Conservation (phyloP, 139 green algal genomes). For the Coccomyxa sp. region DNA sequence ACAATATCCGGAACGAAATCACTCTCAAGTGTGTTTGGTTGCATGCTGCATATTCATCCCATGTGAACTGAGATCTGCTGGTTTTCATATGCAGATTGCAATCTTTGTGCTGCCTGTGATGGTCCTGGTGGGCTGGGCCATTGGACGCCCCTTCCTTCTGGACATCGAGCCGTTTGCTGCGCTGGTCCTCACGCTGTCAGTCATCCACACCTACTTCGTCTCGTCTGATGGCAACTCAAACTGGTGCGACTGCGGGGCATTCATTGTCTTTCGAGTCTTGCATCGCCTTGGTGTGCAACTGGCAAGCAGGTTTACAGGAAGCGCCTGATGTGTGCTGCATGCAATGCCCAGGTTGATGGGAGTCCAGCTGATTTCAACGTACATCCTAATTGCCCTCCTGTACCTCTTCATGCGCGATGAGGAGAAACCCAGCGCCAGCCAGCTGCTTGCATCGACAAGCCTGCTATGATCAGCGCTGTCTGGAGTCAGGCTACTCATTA, state of each 20-base stretch:
- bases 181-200: constrained; percentile 37
- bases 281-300: no score
- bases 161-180: constrained; percentile 61
- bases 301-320: no score
- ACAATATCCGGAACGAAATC: no score
- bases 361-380: constrained; percentile 61
- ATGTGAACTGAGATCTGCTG: not conserved
- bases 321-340: no score
- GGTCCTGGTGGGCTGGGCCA: constrained; percentile 72
- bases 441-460: not conserved
- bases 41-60: no score
- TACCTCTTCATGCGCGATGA: constrained; percentile 18
- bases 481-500: no score
- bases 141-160: constrained; percentile 63
- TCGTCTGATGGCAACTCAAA: constrained; percentile 62
- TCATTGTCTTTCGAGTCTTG: not conserved
- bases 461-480: not conserved
- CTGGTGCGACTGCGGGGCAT: constrained; percentile 27
- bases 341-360: constrained; percentile 45
- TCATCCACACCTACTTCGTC: constrained; percentile 80
- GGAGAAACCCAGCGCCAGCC: not conserved
- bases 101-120: constrained; percentile 80
- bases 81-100: constrained; percentile 51
- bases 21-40: no score
- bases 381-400: constrained; percentile 43